These are phyloP conservation scores for Sistotremastrum suecicum DNA, from an alignment of 768 basidiomycete species.

Conservation along the genomic window DNA sequence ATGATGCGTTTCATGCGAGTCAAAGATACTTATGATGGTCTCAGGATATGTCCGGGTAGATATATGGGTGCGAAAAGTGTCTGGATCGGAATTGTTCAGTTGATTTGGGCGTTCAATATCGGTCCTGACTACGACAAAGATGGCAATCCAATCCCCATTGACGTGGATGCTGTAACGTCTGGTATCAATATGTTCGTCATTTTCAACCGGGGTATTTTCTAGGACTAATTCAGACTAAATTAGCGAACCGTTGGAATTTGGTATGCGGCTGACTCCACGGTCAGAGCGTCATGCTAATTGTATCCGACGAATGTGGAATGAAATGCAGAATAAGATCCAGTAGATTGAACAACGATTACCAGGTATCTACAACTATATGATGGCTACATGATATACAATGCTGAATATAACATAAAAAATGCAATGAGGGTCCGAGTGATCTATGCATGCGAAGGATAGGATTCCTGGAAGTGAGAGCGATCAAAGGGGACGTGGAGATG, in stretches of 20 bases:
- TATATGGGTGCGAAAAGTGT: constrained; percentile 1
- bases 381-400: too few species aligned
- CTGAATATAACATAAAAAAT: too few species aligned
- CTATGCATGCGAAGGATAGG: too few species aligned
- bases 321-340: neutral
- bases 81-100: constrained; percentile 1
- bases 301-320: constrained; percentile 1
- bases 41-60: constrained; percentile 1
- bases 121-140: neutral
- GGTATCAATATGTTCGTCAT: constrained; percentile 1
- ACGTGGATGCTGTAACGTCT: neutral
- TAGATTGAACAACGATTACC: too few species aligned
- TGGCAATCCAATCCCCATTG: neutral
- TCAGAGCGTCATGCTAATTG: neutral
- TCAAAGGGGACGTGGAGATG: too few species aligned
- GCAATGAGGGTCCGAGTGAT: too few species aligned
- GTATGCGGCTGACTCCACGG: neutral
- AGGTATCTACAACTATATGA: too few species aligned
- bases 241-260: constrained; percentile 1
- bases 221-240: neutral
- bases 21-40: neutral
- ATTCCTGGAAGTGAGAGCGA: too few species aligned
- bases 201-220: neutral
- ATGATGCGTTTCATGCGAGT: neutral
- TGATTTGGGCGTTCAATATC: constrained; percentile 2